Evolutionary conservation across 202 grass and related monocot species (phyloP).

Genomic region (Zoysia matrella): DNA sequence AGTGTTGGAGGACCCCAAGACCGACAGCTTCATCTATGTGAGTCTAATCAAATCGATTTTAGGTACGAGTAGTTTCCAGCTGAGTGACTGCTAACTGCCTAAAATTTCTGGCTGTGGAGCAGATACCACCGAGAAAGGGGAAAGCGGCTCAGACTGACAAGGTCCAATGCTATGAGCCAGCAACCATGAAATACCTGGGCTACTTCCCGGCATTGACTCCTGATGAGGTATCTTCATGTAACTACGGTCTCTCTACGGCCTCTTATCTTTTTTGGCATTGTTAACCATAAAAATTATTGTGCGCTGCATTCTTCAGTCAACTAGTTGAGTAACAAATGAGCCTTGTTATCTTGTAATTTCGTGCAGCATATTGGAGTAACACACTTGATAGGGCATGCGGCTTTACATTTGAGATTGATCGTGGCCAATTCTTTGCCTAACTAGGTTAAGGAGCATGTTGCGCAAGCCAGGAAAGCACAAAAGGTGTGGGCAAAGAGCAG

Average conservation of each 20-base stretch:
- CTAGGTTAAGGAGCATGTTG: conserved; percentile 90
- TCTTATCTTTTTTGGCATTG: too few species aligned
- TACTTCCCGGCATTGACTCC: conserved; percentile 76
- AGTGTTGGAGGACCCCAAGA: conserved; percentile 70
- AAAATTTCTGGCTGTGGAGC: background rate
- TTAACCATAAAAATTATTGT: too few species aligned
- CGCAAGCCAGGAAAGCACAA: conserved; percentile 93
- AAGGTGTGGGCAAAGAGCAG: conserved; percentile 91
- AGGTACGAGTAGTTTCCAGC: too few species aligned
- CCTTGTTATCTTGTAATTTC: background rate
- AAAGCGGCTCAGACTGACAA: conserved; percentile 69
- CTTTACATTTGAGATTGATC: background rate
- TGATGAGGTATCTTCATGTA: too few species aligned
- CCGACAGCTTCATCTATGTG: conserved; percentile 91
- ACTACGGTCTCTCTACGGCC: too few species aligned
- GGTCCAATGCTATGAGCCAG: conserved; percentile 96
- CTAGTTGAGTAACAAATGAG: background rate
- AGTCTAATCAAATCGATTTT: conserved; percentile 19
- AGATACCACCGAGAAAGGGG: conserved; percentile 92
- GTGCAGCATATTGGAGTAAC: background rate
- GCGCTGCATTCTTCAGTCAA: background rate
- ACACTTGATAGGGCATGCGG: background rate
- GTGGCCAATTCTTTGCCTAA: conserved; percentile 17
- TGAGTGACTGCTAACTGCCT: background rate
- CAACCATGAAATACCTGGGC: conserved; percentile 97